These are phyloP conservation scores for Penicillium daleae DNA, from an alignment of 495 filamentous ascomycete species.

Conservation along the genomic window DNA sequence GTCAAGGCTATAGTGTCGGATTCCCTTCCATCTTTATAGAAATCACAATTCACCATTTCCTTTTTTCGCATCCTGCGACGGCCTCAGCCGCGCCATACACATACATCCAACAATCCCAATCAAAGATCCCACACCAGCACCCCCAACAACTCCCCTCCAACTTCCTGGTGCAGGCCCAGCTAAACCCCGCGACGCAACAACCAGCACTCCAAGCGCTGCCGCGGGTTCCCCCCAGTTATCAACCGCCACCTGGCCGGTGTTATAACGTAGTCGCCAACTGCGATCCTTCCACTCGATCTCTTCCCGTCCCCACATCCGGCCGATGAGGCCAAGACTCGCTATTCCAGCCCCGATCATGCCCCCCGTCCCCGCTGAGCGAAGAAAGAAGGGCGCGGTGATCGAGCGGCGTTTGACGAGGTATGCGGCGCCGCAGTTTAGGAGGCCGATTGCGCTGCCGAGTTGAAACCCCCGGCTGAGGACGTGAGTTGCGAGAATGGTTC, in stretches of 20 bases:
- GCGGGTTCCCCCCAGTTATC: constrained; percentile 55
- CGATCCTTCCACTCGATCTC: constrained; percentile 67
- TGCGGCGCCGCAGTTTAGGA: constrained; percentile 25
- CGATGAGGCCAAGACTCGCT: constrained; percentile 37
- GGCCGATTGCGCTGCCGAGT: constrained; percentile 49
- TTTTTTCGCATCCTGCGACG: too few species aligned
- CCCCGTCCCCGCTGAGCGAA: constrained; percentile 42
- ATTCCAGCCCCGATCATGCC: constrained; percentile 31
- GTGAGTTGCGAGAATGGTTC: constrained; percentile 59
- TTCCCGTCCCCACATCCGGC: constrained; percentile 56
- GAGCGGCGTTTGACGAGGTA: constrained; percentile 17
- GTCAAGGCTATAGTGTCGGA: too few species aligned
- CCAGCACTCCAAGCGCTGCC: constrained; percentile 37
- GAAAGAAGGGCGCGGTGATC: constrained; percentile 26
- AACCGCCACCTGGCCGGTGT: constrained; percentile 52
- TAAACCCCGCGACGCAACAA: constrained; percentile 20
- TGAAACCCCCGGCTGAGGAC: constrained; percentile 58
- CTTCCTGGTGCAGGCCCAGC: constrained; percentile 10
- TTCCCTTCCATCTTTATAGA: too few species aligned
- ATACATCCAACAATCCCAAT: constrained; percentile 40
- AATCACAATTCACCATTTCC: too few species aligned
- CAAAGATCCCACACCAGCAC: constrained; percentile 40
- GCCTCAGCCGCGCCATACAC: too few species aligned
- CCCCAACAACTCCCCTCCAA: constrained; percentile 38
- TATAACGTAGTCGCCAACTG: constrained; percentile 60